Conservation (phyloP, 371 early-diverging fungal species). For the Actinomucor elegans region DNA sequence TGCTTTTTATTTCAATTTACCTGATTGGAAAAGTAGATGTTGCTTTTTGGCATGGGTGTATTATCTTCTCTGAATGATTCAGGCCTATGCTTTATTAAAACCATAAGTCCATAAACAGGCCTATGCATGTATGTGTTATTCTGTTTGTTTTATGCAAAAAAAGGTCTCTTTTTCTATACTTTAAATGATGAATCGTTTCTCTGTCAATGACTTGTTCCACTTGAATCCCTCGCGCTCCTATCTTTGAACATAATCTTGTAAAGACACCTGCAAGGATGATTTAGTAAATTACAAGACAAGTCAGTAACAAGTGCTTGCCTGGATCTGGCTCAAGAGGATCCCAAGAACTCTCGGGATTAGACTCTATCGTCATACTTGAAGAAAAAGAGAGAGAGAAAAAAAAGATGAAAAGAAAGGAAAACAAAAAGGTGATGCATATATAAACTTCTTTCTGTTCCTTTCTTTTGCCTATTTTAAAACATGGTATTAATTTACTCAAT, state of each 20-base stretch:
- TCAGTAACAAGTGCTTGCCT: conserved; percentile 1
- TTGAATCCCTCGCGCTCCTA: conserved; percentile 21
- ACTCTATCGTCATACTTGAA: conserved; percentile 11
- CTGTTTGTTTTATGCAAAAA: conserved; percentile 8
- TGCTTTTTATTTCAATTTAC: conserved; percentile 17
- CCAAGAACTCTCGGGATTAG: conserved; percentile 15
- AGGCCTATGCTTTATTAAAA: conserved; percentile 8
- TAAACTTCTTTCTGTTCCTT: background rate
- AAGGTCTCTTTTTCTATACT: conserved; percentile 5
- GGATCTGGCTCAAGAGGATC: conserved; percentile 16
- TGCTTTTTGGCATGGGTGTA: background rate
- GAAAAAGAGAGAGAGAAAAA: conserved; percentile 4
- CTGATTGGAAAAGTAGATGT: conserved; percentile 22
- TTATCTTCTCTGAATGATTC: background rate
- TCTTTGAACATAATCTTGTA: conserved; percentile 17
- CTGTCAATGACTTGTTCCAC: conserved; percentile 16
- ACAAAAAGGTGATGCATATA: conserved; percentile 1
- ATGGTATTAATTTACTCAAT: conserved; percentile 13
- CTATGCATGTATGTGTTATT: conserved; percentile 5
- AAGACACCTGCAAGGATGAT: conserved; percentile 11
- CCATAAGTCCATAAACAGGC: conserved; percentile 21
- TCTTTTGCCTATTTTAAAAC: conserved; percentile 1
- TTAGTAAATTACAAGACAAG: background rate
- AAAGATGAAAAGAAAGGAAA: background rate
- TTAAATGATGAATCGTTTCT: conserved; percentile 9